Conservation (phyloP, 2,329 filamentous ascomycete genomes). For the Emmonsiellopsis sp. region DNA sequence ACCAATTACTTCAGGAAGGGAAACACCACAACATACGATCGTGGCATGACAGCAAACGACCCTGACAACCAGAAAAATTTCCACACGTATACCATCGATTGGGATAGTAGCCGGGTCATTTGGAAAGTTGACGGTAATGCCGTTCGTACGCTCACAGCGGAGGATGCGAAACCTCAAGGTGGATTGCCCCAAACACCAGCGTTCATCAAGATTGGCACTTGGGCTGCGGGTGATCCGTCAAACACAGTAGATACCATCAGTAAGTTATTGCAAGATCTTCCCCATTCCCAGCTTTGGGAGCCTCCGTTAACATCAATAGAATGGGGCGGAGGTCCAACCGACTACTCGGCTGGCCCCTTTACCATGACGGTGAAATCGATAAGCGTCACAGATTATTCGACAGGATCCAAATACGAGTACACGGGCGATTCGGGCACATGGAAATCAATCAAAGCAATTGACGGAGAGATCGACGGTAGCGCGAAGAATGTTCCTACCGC, state of each 20-base stretch:
- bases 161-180: slow-evolving; percentile 44
- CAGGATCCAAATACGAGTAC: slow-evolving; percentile 56
- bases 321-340: slow-evolving; percentile 3
- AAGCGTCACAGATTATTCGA: slow-evolving; percentile 47
- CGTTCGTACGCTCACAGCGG: slow-evolving; percentile 52
- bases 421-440: slow-evolving; percentile 52
- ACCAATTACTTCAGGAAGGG: slow-evolving; percentile 96
- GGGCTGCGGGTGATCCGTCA: slow-evolving; percentile 51
- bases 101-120: slow-evolving; percentile 53
- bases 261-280: not conserved
- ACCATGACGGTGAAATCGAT: slow-evolving; percentile 64
- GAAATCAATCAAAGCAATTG: slow-evolving; percentile 35
- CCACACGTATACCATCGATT: slow-evolving; percentile 49
- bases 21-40: slow-evolving; percentile 74
- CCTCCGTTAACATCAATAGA: not conserved
- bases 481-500: not conserved
- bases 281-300: not conserved
- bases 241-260: slow-evolving; percentile 17
- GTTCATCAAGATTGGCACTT: slow-evolving; percentile 60
- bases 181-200: slow-evolving; percentile 65
- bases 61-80: slow-evolving; percentile 43
- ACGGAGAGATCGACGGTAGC: not conserved
- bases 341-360: slow-evolving; percentile 47
- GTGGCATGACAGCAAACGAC: slow-evolving; percentile 51
- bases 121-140: slow-evolving; percentile 56